Base-by-base conservation (phyloP, 2,329 filamentous ascomycete genomes). In the Amauroascus verrucosus region DNA sequence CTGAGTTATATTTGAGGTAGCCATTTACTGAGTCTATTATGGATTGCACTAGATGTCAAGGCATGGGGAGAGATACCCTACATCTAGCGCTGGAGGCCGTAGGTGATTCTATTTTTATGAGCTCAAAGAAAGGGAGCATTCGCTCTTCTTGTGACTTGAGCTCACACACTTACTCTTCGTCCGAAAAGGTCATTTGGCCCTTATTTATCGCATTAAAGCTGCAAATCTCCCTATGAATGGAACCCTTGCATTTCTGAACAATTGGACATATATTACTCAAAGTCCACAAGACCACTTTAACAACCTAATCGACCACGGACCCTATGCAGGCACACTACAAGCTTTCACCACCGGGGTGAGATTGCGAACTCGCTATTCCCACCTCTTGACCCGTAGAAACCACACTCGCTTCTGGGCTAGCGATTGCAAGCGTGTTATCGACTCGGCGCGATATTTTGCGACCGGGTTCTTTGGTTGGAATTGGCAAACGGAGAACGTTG, bases 1-100 rank as follows among this genome's bases (percentile, higher is more conserved):
- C 16, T 9, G 8, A n/a, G n/a, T n/a, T n/a, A n/a, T 20, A 16
- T 8, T 26, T 38, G 22, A 26, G 13, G 24, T n/a, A 18, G n/a
- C n/a, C 18, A 16, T 24, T 37, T 45, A 35, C 40, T 45, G 14
- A 52, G 8, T 30, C 35, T 20, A 6, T 8, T 57, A 13, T 26
- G 24, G 24, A 37, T 51, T 38, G 20, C 11, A 30, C 33, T 58
- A 79, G 76, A 75, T 81, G 68, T 76, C 78, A 18, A 72, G 79
- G 38, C 79, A 82, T 66, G 76, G 70, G 20, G 79, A 80, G 61
- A 68, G 79, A 60, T 81, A 79, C 64, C 78, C 79, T 0, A 81
- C 78, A 0, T 63, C 62, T 33, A 71, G 65, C 56, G 73, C 75
- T 38, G 78, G 76, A 26, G 64, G 60, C 46, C 71, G 78, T 77